Conservation (phyloP, 768 basidiomycete genomes). For the Boletus insuetus region DNA sequence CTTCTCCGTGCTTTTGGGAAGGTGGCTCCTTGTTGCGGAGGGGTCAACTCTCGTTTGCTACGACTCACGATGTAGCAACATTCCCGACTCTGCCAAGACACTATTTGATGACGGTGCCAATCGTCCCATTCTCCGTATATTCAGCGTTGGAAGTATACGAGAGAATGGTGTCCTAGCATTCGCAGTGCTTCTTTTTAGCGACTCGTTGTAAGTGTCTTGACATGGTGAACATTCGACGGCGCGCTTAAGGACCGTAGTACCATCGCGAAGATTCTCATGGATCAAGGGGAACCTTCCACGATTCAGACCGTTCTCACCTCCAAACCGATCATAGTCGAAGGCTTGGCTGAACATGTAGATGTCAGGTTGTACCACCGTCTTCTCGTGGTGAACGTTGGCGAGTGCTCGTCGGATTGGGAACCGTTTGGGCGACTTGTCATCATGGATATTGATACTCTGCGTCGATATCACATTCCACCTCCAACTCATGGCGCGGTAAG, state of each 20-base stretch:
- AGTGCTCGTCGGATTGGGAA: neutral
- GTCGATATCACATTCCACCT: neutral
- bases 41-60: conserved; percentile 9
- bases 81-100: neutral
- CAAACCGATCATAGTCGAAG: neutral
- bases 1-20: conserved; percentile 4
- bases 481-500: neutral
- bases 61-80: neutral
- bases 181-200: conserved; percentile 3
- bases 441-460: conserved; percentile 2
- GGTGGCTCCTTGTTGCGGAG: conserved; percentile 10
- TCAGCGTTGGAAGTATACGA: neutral
- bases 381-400: conserved; percentile 9
- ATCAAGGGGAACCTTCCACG: neutral
- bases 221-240: neutral
- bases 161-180: conserved; percentile 5
- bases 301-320: neutral
- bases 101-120: neutral
- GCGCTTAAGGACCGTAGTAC: neutral
- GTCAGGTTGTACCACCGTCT: conserved; percentile 7
- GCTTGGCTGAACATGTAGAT: neutral
- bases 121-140: neutral
- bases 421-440: neutral
- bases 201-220: neutral
- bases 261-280: conserved; percentile 2